Evolutionary conservation across 495 filamentous ascomycete genomes (phyloP).

Genomic region (Elasticomyces elasticus): DNA sequence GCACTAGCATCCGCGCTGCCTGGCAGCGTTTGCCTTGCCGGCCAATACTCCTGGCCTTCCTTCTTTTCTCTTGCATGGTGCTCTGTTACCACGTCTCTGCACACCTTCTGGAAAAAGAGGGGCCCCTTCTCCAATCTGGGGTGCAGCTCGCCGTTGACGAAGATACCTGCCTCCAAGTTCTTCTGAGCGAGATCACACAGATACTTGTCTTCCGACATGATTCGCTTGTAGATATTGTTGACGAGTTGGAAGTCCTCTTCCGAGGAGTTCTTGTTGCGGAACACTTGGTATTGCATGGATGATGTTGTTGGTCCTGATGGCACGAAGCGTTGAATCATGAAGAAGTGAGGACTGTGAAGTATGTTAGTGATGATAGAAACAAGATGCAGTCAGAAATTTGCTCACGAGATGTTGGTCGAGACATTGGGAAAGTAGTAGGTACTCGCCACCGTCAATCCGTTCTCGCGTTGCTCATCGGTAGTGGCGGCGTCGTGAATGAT

Average conservation of each 20-base stretch:
- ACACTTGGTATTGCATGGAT: constrained; percentile 41
- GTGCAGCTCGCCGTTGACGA: constrained; percentile 39
- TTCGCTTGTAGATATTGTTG: constrained; percentile 36
- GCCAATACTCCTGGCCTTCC: constrained; percentile 38
- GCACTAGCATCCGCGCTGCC: constrained; percentile 25
- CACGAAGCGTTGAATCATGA: constrained; percentile 41
- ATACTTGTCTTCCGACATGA: constrained; percentile 39
- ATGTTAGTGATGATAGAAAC: neutral
- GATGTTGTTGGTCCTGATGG: constrained; percentile 33
- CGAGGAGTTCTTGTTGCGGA: constrained; percentile 36
- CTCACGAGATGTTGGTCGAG: constrained; percentile 40
- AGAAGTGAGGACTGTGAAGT: constrained; percentile 34
- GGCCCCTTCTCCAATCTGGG: constrained; percentile 38
- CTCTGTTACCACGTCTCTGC: constrained; percentile 33
- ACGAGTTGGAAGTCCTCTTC: constrained; percentile 38
- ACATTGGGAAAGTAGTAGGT: constrained; percentile 42
- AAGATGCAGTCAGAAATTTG: neutral
- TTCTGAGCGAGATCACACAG: constrained; percentile 37
- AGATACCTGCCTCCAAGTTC: constrained; percentile 37
- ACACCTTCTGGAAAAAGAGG: constrained; percentile 38
- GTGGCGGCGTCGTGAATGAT: constrained; percentile 38
- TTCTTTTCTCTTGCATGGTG: constrained; percentile 37
- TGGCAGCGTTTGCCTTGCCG: constrained; percentile 35
- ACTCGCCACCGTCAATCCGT: constrained; percentile 28
- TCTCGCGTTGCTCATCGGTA: constrained; percentile 30